Conservation (phyloP, 2,329 filamentous ascomycete species). For the Beauveria sp. region DNA sequence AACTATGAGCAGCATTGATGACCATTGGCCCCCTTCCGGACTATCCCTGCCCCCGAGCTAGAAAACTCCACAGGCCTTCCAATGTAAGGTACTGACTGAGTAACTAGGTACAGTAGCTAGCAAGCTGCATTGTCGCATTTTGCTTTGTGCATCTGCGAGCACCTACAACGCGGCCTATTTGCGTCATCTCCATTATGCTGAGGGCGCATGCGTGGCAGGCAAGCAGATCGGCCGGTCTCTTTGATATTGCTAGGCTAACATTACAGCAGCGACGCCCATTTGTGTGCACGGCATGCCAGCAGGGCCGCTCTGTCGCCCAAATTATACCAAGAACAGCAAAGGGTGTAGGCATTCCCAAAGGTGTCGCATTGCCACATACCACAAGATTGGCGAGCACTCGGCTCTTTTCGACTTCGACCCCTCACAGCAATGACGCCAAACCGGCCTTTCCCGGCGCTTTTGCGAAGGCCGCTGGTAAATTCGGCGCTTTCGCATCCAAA, state of each 20-base stretch:
- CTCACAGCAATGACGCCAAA: constrained; percentile 14
- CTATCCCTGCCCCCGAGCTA: constrained; percentile 8
- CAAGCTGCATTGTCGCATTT: constrained; percentile 5
- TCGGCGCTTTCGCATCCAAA: constrained; percentile 19
- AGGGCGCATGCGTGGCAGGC: constrained; percentile 35
- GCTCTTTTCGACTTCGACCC: constrained; percentile 22
- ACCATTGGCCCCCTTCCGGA: not conserved
- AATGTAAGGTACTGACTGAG: too few relatives aligned
- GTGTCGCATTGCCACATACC: not conserved
- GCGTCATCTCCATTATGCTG: constrained; percentile 28
- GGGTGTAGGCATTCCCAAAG: not conserved
- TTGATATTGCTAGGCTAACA: constrained; percentile 4
- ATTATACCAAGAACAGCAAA: not conserved
- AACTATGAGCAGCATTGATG: not conserved
- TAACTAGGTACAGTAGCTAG: too few relatives aligned
- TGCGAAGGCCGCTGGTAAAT: constrained; percentile 13
- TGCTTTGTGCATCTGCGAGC: not conserved
- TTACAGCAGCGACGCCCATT: constrained; percentile 21
- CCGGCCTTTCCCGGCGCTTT: constrained; percentile 20
- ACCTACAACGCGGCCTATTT: constrained; percentile 15
- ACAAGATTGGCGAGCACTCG: not conserved
- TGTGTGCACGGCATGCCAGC: constrained; percentile 26
- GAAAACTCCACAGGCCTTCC: constrained; percentile 3
- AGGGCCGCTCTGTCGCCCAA: not conserved
- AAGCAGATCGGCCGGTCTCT: constrained; percentile 10